Evolutionary conservation across 768 basidiomycete genomes (phyloP), one percentile per base, ranked within the genome.

Genomic region (Leucocoprinus birnbaumii): DNA sequence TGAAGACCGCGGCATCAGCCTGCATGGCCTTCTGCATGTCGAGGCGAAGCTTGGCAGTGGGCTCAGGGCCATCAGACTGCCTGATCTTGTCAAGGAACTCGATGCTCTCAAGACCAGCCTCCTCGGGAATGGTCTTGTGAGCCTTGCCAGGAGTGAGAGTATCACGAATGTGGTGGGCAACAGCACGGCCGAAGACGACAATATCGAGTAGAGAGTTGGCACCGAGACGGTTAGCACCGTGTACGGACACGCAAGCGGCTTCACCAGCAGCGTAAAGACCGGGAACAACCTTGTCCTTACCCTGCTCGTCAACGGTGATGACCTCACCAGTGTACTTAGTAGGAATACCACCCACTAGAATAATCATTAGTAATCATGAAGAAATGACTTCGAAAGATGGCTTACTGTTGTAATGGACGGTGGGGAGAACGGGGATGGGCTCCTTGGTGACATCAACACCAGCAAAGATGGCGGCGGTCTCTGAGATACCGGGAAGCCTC

Each of bases 21-120:
- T 98, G 94, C 95, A 98, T 98, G 37, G 94, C 92, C 79, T 98
- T 98, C 72, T 99, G 97, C 94, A 99, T 94, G 66, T 92, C 87
- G 48, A 97, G 70, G 59, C 97, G 84, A 67, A 98, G 89, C 66
- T 94, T 83, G 13, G 94, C 87, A 34, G 97, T 99, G 27, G 91
- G 79, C 64, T 89, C 82, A 22, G 89, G 78, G 24, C 97, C 97
- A 60, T 85, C 78, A 8, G 94, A 75, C 48, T 64, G 80, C 80
- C 87, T 86, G 63, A 94, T 86, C 73, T 87, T 80, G 76, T 98
- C 97, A 65, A 98, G 75, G 74, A 88, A 88, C 62, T 89, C 89
- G 53, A 98, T 84, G 64, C 84, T 89, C 57, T 86, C 70, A 47
- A 93, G 76, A 52, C 97, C 96, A 60, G 94, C 86, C 62, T 96